Percentiles rank a stretch among this genome's conserved stretches.
Evolutionary conservation across 2,329 filamentous ascomycete genomes (phyloP).

Genomic region (Colletotrichum sidae): DNA sequence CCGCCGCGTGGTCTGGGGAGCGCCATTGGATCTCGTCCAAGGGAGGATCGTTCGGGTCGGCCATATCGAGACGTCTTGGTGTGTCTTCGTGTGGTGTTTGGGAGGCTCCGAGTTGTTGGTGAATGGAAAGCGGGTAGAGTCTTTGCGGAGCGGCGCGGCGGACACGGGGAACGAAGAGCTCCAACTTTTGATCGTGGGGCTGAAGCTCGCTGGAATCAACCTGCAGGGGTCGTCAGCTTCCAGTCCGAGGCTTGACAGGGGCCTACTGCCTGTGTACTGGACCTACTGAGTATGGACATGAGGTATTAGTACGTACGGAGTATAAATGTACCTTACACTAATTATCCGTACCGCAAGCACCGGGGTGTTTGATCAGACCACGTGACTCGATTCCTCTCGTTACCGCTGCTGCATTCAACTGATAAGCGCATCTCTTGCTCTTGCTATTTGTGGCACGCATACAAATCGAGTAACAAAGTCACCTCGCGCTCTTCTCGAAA

Average conservation of each 20-base stretch:
- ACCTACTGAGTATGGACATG: too few species aligned
- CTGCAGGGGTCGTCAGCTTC: constrained; percentile 18
- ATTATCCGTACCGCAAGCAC: too few species aligned
- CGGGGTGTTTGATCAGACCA: too few species aligned
- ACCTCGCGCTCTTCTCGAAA: too few species aligned
- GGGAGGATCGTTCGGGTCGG: constrained; percentile 60
- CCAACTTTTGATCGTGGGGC: constrained; percentile 32
- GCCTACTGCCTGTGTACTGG: too few species aligned
- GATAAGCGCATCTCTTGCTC: too few species aligned
- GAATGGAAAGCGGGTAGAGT: constrained; percentile 4
- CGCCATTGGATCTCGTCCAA: constrained; percentile 78
- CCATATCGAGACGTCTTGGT: constrained; percentile 48
- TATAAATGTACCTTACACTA: not conserved
- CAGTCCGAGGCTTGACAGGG: constrained; percentile 4
- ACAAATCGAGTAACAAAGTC: too few species aligned
- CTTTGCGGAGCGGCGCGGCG: constrained; percentile 25
- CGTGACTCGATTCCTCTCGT: too few species aligned
- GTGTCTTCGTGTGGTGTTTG: not conserved
- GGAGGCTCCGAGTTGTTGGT: not conserved
- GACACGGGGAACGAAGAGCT: constrained; percentile 21
- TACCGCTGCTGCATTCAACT: too few species aligned
- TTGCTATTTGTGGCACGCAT: too few species aligned
- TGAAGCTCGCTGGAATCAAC: constrained; percentile 17
- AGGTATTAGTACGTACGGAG: not conserved
- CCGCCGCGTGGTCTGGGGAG: constrained; percentile 59